Evolutionary conservation across 495 filamentous ascomycete genomes (phyloP).

Genomic region (Talaromyces wortmannii): DNA sequence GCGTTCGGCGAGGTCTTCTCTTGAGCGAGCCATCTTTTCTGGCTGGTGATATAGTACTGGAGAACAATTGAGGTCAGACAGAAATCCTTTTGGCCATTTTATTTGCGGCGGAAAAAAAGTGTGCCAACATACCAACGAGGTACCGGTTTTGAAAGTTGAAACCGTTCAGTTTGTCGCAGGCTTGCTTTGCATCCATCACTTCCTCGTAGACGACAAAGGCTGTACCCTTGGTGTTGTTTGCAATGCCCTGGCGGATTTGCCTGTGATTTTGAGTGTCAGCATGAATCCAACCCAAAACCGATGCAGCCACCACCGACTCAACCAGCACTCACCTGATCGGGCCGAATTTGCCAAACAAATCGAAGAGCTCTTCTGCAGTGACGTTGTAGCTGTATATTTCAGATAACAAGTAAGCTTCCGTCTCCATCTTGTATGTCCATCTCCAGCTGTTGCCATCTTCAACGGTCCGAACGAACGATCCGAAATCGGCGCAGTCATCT

Average conservation of each 20-base stretch:
- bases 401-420: conserved; percentile 7
- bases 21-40: conserved; percentile 90
- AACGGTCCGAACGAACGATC: not conserved
- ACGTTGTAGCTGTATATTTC: conserved; percentile 73
- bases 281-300: not conserved
- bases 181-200: conserved; percentile 97
- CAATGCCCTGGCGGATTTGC: conserved; percentile 97
- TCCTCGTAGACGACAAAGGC: conserved; percentile 99
- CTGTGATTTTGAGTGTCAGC: conserved; percentile 35
- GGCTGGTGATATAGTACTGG: conserved; percentile 96
- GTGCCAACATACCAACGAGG: conserved; percentile 74
- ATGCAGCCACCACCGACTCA: no score
- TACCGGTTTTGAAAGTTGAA: conserved; percentile 99
- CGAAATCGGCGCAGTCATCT: conserved; percentile 3
- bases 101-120: not conserved
- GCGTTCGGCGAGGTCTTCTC: conserved; percentile 89
- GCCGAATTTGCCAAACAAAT: conserved; percentile 91
- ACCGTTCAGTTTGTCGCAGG: conserved; percentile 98
- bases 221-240: conserved; percentile 94
- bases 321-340: conserved; percentile 71
- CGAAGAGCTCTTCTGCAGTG: conserved; percentile 87
- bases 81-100: not conserved
- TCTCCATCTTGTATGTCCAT: not conserved
- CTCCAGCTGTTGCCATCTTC: no score
- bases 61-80: conserved; percentile 7